Conservation (phyloP, 2,329 filamentous ascomycete genomes). For the Nannizziopsis arthrosporioides region DNA sequence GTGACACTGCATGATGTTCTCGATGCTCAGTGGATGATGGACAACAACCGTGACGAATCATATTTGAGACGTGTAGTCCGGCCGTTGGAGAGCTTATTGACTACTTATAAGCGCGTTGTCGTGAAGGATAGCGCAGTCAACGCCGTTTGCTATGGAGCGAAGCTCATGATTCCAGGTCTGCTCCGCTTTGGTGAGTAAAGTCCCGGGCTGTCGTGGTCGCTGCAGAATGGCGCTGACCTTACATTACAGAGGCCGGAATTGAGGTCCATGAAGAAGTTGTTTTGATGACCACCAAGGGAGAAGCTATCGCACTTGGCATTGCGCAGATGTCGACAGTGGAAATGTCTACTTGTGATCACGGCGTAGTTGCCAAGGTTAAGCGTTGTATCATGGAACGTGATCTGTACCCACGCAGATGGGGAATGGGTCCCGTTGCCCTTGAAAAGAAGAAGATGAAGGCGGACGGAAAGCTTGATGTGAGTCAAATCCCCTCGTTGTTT, state of each 20-base stretch:
- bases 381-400: conserved; percentile 99
- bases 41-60: conserved; percentile 90
- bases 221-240: conserved; percentile 12
- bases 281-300: conserved; percentile 97
- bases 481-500: conserved; percentile 15
- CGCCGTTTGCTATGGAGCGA: conserved; percentile 95
- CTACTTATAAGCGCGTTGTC: conserved; percentile 88
- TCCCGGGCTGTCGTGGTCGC: not conserved
- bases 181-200: conserved; percentile 64
- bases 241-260: conserved; percentile 61
- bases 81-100: conserved; percentile 83
- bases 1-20: conserved; percentile 92
- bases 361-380: conserved; percentile 97
- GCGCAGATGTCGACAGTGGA: conserved; percentile 97
- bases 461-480: conserved; percentile 81
- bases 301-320: conserved; percentile 92
- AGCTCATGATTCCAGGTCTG: conserved; percentile 96
- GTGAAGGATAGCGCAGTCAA: conserved; percentile 97
- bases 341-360: conserved; percentile 92
- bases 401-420: conserved; percentile 93
- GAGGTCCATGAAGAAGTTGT: conserved; percentile 95
- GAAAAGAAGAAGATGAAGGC: conserved; percentile 99
- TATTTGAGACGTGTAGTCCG: conserved; percentile 85
- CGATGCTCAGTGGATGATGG: conserved; percentile 89
- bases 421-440: conserved; percentile 77